Evolutionary conservation across 164 flowering plant species (phyloP), one percentile per base, ranked within the genome.

Genomic region (Vitis amurensis): DNA sequence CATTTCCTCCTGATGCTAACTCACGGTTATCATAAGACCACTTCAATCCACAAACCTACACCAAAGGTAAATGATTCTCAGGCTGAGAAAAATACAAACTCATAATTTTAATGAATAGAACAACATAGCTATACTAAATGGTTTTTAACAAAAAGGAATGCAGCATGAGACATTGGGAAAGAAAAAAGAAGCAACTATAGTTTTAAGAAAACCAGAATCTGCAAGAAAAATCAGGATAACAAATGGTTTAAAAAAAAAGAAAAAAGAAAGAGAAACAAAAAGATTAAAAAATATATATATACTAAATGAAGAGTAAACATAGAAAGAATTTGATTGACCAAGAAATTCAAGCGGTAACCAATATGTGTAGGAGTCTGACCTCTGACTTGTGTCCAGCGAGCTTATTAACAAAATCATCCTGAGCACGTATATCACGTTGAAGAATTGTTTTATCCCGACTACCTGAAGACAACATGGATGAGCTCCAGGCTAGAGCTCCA

Each of bases 1-100:
- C 99, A 78, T 96, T 96, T 73, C 98, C 99, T 4, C 99, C 98
- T 8, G 99, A 96, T 69, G 99, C 99, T 68, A 96, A 78, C 81
- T 96, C 93, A 50, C 96, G 95, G 70, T 89, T 93, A 76, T 96
- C 99, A 76, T 88, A 91, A 49, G 99, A 93, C 99, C 99, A 96
- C 77, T 93, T 96, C 73, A 96, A 79, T 48, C 99, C 99, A 80
- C 99, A 96, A 69, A 95, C 94, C 99, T 94, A 68, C 51, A 72
- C 13, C 61, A 27, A n/a, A 62, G 71, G 47, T 4, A 66, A 55
- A 17, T 37, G 8, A 58, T n/a, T 17, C 12, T 50, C 44, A 23
- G 15, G n/a, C 12, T 6, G 2, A 31, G 61, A 27, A 55, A 37
- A 55, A 74, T 60, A 51, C 7, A 7, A 29, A 30, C 49, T 58